Percentiles rank a stretch among this genome's conserved stretches.
These are phyloP conservation scores for Penicillium flavigenum DNA, from an alignment of 495 filamentous ascomycete genomes.

Conservation along the genomic window DNA sequence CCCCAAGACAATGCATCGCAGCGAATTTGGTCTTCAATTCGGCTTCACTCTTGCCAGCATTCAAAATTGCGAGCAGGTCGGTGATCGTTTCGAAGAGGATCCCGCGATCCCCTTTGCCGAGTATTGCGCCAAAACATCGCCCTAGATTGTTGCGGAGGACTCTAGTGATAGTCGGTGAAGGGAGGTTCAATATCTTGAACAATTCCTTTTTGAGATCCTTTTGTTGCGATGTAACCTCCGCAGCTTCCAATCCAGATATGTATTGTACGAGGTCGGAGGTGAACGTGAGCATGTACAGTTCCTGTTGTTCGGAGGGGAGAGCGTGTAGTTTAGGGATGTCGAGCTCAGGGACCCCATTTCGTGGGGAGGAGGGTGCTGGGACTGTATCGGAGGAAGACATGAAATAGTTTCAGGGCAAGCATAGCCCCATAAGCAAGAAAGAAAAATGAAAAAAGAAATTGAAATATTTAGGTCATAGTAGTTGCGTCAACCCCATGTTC, in stretches of 20 bases:
- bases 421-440: slow-evolving; percentile 28
- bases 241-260: slow-evolving; percentile 68
- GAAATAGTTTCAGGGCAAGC: slow-evolving; percentile 23
- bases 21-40: slow-evolving; percentile 79
- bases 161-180: slow-evolving; percentile 79
- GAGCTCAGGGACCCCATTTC: slow-evolving; percentile 59
- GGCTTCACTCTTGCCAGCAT: slow-evolving; percentile 75
- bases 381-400: slow-evolving; percentile 45
- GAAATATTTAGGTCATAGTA: background rate
- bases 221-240: slow-evolving; percentile 83
- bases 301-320: slow-evolving; percentile 92
- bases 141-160: slow-evolving; percentile 88
- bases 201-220: slow-evolving; percentile 86
- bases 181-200: slow-evolving; percentile 84
- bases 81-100: slow-evolving; percentile 92
- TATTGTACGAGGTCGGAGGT: slow-evolving; percentile 79
- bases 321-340: slow-evolving; percentile 85
- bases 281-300: slow-evolving; percentile 88
- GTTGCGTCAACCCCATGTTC: slow-evolving; percentile 10
- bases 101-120: slow-evolving; percentile 86
- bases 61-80: slow-evolving; percentile 74
- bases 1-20: slow-evolving; percentile 83
- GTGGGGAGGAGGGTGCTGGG: slow-evolving; percentile 27
- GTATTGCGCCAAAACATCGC: slow-evolving; percentile 76
- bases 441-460: background rate